A percentile compares a stretch with the other conserved stretches of the same genome.
These are phyloP conservation scores for Paecilomyces variotii DNA, from an alignment of 2,329 filamentous ascomycete genomes.

Conservation along the genomic window DNA sequence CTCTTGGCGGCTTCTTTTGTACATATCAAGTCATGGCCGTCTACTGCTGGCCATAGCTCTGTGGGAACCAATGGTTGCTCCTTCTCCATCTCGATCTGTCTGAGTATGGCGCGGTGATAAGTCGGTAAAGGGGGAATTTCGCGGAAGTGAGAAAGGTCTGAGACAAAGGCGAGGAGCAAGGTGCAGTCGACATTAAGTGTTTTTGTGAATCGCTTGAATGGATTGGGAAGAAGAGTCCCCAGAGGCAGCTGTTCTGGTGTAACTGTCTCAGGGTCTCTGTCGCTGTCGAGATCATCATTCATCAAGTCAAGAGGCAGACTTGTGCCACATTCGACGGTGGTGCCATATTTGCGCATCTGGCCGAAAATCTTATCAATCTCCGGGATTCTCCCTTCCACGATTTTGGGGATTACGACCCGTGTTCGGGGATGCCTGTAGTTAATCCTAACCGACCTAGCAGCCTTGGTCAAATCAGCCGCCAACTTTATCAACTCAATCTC, in stretches of 20 bases:
- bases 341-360: constrained; percentile 46
- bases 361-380: constrained; percentile 52
- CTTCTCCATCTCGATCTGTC: constrained; percentile 58
- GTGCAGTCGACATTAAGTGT: constrained; percentile 48
- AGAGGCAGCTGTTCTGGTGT: constrained; percentile 15
- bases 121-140: constrained; percentile 39
- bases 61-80: constrained; percentile 52
- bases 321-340: constrained; percentile 30
- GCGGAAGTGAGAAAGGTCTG: constrained; percentile 59
- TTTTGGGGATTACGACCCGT: constrained; percentile 53
- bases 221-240: constrained; percentile 29
- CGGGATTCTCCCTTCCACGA: constrained; percentile 41
- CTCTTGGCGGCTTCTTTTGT: constrained; percentile 57
- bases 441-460: constrained; percentile 49
- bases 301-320: constrained; percentile 6
- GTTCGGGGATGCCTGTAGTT: constrained; percentile 53
- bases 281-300: constrained; percentile 2
- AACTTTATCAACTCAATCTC: constrained; percentile 54
- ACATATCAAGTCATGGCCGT: constrained; percentile 52
- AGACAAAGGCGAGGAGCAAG: constrained; percentile 63
- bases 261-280: constrained; percentile 5
- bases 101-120: constrained; percentile 53
- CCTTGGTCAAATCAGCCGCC: constrained; percentile 50
- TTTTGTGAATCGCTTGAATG: constrained; percentile 34
- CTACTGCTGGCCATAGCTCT: constrained; percentile 56